These are phyloP conservation scores for Prunus persica DNA, from an alignment of 306 rosid genomes.

Conservation along the genomic window DNA sequence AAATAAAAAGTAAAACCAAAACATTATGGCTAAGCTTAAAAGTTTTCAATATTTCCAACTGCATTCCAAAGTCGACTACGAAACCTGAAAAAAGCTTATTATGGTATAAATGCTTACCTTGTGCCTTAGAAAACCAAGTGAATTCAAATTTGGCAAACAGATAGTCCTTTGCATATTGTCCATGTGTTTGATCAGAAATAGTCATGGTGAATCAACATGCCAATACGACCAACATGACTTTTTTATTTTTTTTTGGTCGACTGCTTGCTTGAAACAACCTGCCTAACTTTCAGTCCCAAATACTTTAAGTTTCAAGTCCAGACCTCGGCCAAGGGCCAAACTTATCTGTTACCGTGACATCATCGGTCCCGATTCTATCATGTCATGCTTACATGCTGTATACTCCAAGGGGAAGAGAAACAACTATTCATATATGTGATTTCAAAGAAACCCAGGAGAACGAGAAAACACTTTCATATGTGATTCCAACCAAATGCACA, in stretches of 20 bases:
- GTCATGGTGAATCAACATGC: not conserved
- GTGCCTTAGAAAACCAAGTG: not conserved
- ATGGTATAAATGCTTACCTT: not conserved
- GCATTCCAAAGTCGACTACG: not conserved
- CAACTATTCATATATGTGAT: not conserved
- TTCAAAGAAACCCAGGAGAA: not conserved
- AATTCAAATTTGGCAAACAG: constrained; percentile 18
- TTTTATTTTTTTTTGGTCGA: no score
- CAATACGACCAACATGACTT: not conserved
- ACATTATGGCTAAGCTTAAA: not conserved
- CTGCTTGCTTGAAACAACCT: not conserved
- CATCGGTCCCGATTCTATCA: not conserved
- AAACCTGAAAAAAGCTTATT: not conserved
- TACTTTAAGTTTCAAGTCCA: not conserved
- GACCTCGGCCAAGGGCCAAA: not conserved
- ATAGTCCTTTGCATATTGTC: not conserved
- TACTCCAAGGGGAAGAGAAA: not conserved
- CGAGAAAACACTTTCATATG: not conserved
- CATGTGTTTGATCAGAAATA: not conserved
- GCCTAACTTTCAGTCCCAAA: not conserved
- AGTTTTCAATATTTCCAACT: not conserved
- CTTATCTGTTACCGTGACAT: not conserved
- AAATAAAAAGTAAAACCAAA: not conserved
- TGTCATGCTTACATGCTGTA: not conserved
- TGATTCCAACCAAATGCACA: constrained; percentile 1